Percentiles rank a stretch among this genome's conserved stretches.
Conservation (phyloP, 345 rosid genomes). For the Linum lewisii region DNA sequence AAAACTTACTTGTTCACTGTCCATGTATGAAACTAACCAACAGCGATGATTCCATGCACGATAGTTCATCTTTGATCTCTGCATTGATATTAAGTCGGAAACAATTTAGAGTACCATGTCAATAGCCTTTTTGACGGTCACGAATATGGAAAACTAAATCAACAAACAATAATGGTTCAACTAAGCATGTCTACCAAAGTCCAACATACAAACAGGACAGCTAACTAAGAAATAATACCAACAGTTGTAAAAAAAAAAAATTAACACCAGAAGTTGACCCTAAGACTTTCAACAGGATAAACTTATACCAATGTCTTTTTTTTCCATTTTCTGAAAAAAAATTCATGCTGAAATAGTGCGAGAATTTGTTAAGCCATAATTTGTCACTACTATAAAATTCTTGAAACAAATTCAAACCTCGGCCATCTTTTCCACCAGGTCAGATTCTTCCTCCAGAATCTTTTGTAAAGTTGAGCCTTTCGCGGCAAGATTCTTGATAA, state of each 20-base stretch:
- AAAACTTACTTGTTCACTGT: conserved; percentile 48
- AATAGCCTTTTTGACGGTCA: too few species aligned
- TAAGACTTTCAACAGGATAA: too few species aligned
- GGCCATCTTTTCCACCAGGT: conserved; percentile 70
- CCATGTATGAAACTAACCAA: conserved; percentile 87
- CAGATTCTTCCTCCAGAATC: conserved; percentile 66
- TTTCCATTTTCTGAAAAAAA: conserved; percentile 1
- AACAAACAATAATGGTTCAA: too few species aligned
- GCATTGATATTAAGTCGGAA: conserved; percentile 10
- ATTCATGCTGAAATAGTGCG: conserved; percentile 6
- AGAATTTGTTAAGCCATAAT: conserved; percentile 41
- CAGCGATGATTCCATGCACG: conserved; percentile 99
- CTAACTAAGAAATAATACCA: too few species aligned
- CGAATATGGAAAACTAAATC: too few species aligned
- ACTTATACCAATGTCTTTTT: too few species aligned
- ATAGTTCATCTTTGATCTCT: conserved; percentile 95
- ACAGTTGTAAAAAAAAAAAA: too few species aligned
- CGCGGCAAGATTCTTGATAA: conserved; percentile 57
- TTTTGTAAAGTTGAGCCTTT: conserved; percentile 35
- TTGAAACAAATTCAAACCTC: conserved; percentile 64
- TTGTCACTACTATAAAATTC: conserved; percentile 35
- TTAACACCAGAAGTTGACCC: too few species aligned
- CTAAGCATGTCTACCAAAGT: too few species aligned
- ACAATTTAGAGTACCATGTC: too few species aligned
- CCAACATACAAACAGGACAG: too few species aligned